Percentiles rank a stretch among this genome's conserved stretches.
Conservation (phyloP, 306 rosid species). For the Alnus glutinosa region DNA sequence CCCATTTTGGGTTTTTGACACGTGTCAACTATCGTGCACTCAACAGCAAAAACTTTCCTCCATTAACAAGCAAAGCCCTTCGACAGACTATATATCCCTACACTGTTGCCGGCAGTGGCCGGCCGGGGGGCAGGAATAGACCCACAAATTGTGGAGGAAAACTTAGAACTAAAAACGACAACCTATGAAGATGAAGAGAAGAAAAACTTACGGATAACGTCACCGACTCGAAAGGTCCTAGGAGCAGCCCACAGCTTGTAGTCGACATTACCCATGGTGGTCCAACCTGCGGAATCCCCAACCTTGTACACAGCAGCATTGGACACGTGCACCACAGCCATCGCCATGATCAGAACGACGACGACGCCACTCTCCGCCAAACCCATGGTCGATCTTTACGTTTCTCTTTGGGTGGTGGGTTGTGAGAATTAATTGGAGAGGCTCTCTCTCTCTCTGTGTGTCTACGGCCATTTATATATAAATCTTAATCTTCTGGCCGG, state of each 20-base stretch:
- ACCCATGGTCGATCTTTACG: conserved; percentile 41
- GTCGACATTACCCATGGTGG: conserved; percentile 56
- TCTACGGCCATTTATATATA: conserved; percentile 29
- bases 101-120: too few relatives aligned
- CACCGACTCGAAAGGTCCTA: conserved; percentile 70
- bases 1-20: too few relatives aligned
- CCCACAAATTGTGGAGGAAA: too few relatives aligned
- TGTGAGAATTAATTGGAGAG: conserved; percentile 11
- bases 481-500: conserved; percentile 27
- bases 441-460: background rate
- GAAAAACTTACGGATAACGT: conserved; percentile 64
- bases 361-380: conserved; percentile 36
- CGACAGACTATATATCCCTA: too few relatives aligned
- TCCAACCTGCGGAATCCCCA: conserved; percentile 92
- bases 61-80: too few relatives aligned
- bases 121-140: too few relatives aligned
- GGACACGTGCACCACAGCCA: conserved; percentile 38
- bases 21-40: too few relatives aligned
- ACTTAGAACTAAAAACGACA: too few relatives aligned
- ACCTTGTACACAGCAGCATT: conserved; percentile 66
- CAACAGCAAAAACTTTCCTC: too few relatives aligned
- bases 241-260: conserved; percentile 77
- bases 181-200: too few relatives aligned
- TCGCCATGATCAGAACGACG: conserved; percentile 19
- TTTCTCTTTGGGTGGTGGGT: conserved; percentile 6